Evolutionary conservation across 495 filamentous ascomycete genomes (phyloP), one percentile per base, ranked within the genome.

Genomic region (Xylaria curta): DNA sequence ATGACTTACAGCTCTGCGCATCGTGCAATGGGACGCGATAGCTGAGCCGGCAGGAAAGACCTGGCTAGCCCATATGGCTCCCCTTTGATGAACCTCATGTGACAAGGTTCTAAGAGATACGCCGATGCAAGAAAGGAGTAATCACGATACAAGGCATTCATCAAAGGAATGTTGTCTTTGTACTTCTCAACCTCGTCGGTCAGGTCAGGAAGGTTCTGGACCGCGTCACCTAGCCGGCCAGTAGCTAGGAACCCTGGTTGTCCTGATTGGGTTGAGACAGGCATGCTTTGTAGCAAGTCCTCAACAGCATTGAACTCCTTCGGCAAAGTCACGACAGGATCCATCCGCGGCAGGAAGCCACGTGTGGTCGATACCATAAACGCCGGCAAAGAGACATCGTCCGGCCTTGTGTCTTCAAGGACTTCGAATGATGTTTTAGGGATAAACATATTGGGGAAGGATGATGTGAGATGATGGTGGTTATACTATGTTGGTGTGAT

Each of bases 31-130:
- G 94, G 94, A 59, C 89, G 79, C 33, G 92, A 89, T 70, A 97
- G 86, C 73, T 85, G 83, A 47, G 85, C 85, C 8, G 94, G 94
- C 75, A 97, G 81, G 19, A 89, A 79, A 44, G 92, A 85, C 9
- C 94, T 84, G 12, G 87, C 94, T 40, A 97, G 82, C 0, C 94
- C 94, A 78, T 97, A 97, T 1, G 83, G 83, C 72, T 90, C 86
- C 0, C 89, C 91, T 21, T 87, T 86, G 66, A 91, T 79, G 75
- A 87, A 90, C 74, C 91, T 86, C 83, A 91, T 84, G 82, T 94
- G 94, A 80, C 94, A 97, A n/a, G 94, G 94, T 83, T 97, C 94
- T n/a, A 97, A 87, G 19, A 97, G 84, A 78, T 96, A 97, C 0
- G 94, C 91, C 17, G 92, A 95, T 1, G 94, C 92, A 4, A 97